A percentile compares a stretch with the other conserved stretches of the same genome.
phyloP scores from a whole-genome alignment of 805 yeast genomes.

The Pichia californica region DNA sequence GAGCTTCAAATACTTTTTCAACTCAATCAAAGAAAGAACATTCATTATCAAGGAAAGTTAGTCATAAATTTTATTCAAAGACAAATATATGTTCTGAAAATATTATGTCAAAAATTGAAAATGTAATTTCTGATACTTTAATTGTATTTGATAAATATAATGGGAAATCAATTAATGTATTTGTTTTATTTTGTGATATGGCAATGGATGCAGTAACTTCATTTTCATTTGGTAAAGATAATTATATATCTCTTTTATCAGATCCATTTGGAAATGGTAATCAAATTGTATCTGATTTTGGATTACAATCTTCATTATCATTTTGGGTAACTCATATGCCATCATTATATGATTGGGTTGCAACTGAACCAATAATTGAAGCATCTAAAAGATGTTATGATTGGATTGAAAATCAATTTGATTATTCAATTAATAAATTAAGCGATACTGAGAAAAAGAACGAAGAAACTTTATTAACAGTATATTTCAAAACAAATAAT shows the following conservation, averaged over 20 bases:
- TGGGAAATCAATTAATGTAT: slow-evolving; percentile 41
- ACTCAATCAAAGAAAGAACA: slow-evolving; percentile 45
- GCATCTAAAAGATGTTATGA: slow-evolving; percentile 35
- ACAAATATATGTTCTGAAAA: slow-evolving; percentile 29
- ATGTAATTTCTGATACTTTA: slow-evolving; percentile 28
- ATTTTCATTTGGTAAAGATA: slow-evolving; percentile 49
- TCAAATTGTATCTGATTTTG: slow-evolving; percentile 38
- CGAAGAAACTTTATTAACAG: slow-evolving; percentile 20
- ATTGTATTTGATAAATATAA: slow-evolving; percentile 18
- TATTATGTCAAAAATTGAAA: slow-evolving; percentile 30
- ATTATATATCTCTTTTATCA: slow-evolving; percentile 39
- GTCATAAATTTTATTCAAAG: slow-evolving; percentile 41
- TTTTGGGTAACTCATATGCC: slow-evolving; percentile 64
- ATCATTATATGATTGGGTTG: slow-evolving; percentile 38
- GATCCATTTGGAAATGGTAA: slow-evolving; percentile 34
- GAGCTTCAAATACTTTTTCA: slow-evolving; percentile 54
- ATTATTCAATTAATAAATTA: slow-evolving; percentile 13
- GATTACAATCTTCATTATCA: slow-evolving; percentile 50
- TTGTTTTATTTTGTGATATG: slow-evolving; percentile 56
- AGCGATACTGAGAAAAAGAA: slow-evolving; percentile 13
- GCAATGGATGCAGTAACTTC: slow-evolving; percentile 67
- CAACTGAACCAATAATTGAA: slow-evolving; percentile 32
- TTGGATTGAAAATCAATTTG: slow-evolving; percentile 37
- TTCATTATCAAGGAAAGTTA: slow-evolving; percentile 33
- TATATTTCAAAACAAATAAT: slow-evolving; percentile 18